Evolutionary conservation across 805 yeast genomes (phyloP).

Genomic region (Nakazawaea laoshanensis): DNA sequence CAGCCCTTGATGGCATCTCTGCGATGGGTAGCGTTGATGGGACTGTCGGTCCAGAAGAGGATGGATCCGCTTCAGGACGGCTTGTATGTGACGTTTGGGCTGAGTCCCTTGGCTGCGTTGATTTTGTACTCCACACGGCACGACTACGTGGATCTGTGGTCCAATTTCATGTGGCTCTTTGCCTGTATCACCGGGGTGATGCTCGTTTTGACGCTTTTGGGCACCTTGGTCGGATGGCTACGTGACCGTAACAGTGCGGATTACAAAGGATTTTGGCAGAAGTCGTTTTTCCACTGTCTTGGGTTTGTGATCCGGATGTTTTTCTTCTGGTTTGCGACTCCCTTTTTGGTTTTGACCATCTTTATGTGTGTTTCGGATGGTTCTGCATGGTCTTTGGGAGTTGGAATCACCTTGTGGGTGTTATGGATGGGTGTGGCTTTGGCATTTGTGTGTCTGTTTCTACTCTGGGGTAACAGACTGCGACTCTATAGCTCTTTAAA

Average conservation of each 20-base stretch:
- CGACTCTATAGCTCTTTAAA: slow-evolving; percentile 39
- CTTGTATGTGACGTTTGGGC: slow-evolving; percentile 20
- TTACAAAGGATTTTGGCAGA: slow-evolving; percentile 12
- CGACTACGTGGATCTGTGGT: slow-evolving; percentile 28
- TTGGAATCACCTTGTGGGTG: slow-evolving; percentile 25
- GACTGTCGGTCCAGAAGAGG: slow-evolving; percentile 3
- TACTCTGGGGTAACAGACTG: slow-evolving; percentile 15
- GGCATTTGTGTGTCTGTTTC: slow-evolving; percentile 24
- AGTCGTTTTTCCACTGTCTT: slow-evolving; percentile 18
- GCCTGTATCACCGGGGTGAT: slow-evolving; percentile 17
- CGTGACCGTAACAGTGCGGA: slow-evolving; percentile 10
- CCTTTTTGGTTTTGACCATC: slow-evolving; percentile 32
- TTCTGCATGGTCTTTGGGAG: slow-evolving; percentile 17
- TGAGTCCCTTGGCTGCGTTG: slow-evolving; percentile 31
- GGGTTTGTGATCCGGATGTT: slow-evolving; percentile 27
- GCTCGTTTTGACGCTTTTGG: slow-evolving; percentile 12
- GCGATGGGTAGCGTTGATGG: slow-evolving; percentile 50
- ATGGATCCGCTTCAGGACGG: slow-evolving; percentile 2
- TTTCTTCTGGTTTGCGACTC: slow-evolving; percentile 29
- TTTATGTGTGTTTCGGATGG: slow-evolving; percentile 13
- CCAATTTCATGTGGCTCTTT: slow-evolving; percentile 31
- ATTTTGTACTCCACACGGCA: slow-evolving; percentile 21
- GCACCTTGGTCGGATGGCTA: slow-evolving; percentile 9
- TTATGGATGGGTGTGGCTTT: slow-evolving; percentile 25
- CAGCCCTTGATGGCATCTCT: slow-evolving; percentile 44